phyloP scores from a whole-genome alignment of 257 asterid genomes.

The Lantana camara region DNA sequence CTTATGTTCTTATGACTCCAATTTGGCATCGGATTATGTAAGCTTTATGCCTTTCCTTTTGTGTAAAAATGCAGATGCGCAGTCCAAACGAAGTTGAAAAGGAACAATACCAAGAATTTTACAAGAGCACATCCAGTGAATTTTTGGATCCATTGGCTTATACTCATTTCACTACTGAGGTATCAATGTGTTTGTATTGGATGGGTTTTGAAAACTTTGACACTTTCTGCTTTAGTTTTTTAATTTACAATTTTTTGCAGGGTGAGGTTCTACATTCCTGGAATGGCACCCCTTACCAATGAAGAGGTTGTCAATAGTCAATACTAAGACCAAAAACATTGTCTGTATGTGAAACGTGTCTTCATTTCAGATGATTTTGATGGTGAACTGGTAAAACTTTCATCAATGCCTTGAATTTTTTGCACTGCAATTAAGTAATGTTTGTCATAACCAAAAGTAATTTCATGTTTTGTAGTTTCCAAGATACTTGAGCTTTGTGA shows the following conservation, averaged over 20 bases:
- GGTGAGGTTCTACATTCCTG: constrained; percentile 99
- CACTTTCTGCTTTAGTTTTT: constrained; percentile 11
- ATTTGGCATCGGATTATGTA: too few relatives aligned
- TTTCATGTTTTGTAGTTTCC: constrained; percentile 75
- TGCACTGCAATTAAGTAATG: background rate
- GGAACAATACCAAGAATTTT: constrained; percentile 86
- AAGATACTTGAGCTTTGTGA: constrained; percentile 96
- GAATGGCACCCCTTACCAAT: too few relatives aligned
- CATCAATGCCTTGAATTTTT: constrained; percentile 6
- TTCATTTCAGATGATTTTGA: too few relatives aligned
- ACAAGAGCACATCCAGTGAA: constrained; percentile 90
- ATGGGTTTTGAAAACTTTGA: constrained; percentile 5
- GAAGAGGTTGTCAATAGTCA: too few relatives aligned
- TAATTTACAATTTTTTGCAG: constrained; percentile 45
- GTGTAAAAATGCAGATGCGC: too few relatives aligned
- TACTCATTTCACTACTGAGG: constrained; percentile 89
- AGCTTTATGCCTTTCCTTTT: too few relatives aligned
- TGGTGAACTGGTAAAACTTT: too few relatives aligned
- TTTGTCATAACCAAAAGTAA: background rate
- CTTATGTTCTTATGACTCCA: too few relatives aligned
- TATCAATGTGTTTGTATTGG: constrained; percentile 13
- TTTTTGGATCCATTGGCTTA: constrained; percentile 88
- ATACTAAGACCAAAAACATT: too few relatives aligned
- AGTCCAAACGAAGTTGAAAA: constrained; percentile 93
- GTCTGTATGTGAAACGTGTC: too few relatives aligned